A percentile compares a stretch with the other conserved stretches of the same genome.
Evolutionary conservation across 495 filamentous ascomycete genomes (phyloP).

Genomic region (Saxophila tyrrhenica): DNA sequence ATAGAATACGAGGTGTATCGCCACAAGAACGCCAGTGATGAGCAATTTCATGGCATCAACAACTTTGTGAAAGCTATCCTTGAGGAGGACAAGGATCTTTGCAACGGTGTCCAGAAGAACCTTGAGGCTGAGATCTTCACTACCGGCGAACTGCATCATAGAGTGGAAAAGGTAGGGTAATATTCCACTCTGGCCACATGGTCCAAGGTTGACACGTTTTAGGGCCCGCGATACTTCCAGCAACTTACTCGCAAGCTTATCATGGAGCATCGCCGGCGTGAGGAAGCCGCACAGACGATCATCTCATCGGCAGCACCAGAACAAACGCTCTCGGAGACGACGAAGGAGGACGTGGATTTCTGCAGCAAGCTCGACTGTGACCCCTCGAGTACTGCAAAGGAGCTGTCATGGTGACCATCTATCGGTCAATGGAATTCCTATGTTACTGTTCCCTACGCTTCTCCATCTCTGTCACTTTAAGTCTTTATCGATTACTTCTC

Average conservation of each 20-base stretch:
- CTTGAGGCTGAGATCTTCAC: neutral
- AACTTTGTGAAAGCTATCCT: neutral
- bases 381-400: neutral
- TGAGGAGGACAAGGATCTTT: neutral
- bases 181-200: neutral
- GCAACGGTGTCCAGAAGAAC: neutral
- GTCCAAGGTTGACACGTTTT: neutral
- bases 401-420: too few relatives aligned
- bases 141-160: neutral
- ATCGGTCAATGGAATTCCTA: too few relatives aligned
- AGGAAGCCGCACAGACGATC: neutral
- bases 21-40: neutral
- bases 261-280: neutral
- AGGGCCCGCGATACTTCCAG: neutral
- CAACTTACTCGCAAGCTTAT: neutral
- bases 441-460: too few relatives aligned
- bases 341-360: neutral
- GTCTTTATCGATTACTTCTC: too few relatives aligned
- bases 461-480: too few relatives aligned
- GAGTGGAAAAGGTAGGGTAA: neutral
- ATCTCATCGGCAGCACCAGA: neutral
- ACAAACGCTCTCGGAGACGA: neutral
- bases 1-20: neutral
- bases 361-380: neutral
- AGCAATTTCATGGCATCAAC: neutral